Evolutionary conservation across 2,329 filamentous ascomycete species (phyloP), one percentile per base, ranked within the genome.

Genomic region (Orbilia quercus): DNA sequence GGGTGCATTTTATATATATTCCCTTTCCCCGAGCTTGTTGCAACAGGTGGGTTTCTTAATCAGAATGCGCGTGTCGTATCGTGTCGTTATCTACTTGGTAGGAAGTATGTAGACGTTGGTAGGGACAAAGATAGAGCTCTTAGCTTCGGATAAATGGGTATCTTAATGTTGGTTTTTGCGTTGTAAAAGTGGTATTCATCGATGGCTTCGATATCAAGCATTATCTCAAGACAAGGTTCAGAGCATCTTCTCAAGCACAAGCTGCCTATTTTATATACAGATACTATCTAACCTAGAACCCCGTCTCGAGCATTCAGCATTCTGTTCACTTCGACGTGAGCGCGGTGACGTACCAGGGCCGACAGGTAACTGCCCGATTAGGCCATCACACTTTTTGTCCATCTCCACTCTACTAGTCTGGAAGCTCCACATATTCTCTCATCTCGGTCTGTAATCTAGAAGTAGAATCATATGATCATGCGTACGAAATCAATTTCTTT

Each of bases 1-100:
- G 67, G 67, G 25, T 72, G 67, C 67, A 72, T 72, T 36, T 38
- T 59, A 5, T 40, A 23, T 12, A 1, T 31, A 16, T 16, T 42
- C 14, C 14, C 25, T 22, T 28, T 40, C 54, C 23, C 22, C 18
- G 38, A 34, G n/a, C n/a, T n/a, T n/a, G n/a, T n/a, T n/a, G n/a
- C n/a, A n/a, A n/a, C n/a, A n/a, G n/a, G n/a, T n/a, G n/a, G n/a
- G n/a, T n/a, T n/a, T n/a, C n/a, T n/a, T n/a, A n/a, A n/a, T n/a
- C n/a, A n/a, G n/a, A n/a, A n/a, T n/a, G n/a, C n/a, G n/a, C n/a
- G n/a, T n/a, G n/a, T n/a, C n/a, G n/a, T n/a, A n/a, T n/a, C n/a
- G n/a, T n/a, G n/a, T n/a, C n/a, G n/a, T n/a, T n/a, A n/a, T n/a
- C n/a, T n/a, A n/a, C n/a, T n/a, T n/a, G n/a, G n/a, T n/a, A 31